Conservation (phyloP, 441 rosid species). For the Theobroma grandiflorum region DNA sequence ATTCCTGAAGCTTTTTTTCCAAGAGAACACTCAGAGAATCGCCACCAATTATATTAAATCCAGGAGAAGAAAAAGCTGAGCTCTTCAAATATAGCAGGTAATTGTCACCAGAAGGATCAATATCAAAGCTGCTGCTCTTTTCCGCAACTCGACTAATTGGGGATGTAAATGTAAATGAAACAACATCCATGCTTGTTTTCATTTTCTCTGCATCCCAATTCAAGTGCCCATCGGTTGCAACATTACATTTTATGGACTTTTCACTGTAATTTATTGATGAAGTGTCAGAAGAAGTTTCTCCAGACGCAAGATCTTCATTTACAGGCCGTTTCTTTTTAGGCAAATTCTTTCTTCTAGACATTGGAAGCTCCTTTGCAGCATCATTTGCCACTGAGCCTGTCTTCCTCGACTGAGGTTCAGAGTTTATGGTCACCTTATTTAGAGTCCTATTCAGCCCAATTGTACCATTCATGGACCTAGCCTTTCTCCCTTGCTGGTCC, state of each 20-base stretch:
- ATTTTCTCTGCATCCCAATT: conserved; percentile 39
- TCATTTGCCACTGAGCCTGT: conserved; percentile 30
- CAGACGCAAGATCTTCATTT: conserved; percentile 38
- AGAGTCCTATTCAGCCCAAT: conserved; percentile 45
- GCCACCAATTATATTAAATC: conserved; percentile 51
- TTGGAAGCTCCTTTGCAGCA: conserved; percentile 42
- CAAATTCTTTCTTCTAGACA: conserved; percentile 48
- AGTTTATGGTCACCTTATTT: conserved; percentile 50
- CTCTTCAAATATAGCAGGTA: conserved; percentile 32
- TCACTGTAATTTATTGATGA: conserved; percentile 46
- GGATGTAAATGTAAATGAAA: conserved; percentile 91
- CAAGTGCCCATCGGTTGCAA: conserved; percentile 43
- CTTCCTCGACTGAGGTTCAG: conserved; percentile 51
- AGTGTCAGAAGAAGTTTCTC: conserved; percentile 40
- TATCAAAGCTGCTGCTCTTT: conserved; percentile 34
- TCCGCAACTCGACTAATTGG: conserved; percentile 51
- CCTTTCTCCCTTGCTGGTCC: conserved; percentile 52
- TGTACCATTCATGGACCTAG: conserved; percentile 41
- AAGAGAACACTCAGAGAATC: conserved; percentile 70
- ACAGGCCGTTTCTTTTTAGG: conserved; percentile 49
- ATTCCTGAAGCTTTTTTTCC: conserved; percentile 83
- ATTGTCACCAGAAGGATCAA: conserved; percentile 37
- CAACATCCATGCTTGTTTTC: conserved; percentile 73
- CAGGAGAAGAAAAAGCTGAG: conserved; percentile 40
- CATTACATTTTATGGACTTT: conserved; percentile 50